Percentiles rank a stretch among this genome's conserved stretches.
Conservation (phyloP, 495 filamentous ascomycete genomes). For the Cryomyces antarcticus region DNA sequence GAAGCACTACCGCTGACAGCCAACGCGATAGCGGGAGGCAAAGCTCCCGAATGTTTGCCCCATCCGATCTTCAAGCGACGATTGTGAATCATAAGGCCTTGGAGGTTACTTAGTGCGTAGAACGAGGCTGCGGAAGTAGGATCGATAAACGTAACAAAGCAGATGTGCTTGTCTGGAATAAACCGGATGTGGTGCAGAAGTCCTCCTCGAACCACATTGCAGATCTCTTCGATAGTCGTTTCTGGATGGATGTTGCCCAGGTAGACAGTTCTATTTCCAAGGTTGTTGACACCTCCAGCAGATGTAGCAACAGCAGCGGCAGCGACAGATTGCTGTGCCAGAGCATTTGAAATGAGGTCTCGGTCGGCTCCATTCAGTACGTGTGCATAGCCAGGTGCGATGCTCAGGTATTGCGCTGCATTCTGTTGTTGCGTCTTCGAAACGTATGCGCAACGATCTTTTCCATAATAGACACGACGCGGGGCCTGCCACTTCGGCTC, state of each 20-base stretch:
- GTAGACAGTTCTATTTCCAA: constrained; percentile 94
- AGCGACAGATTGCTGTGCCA: constrained; percentile 93
- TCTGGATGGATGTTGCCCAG: constrained; percentile 97
- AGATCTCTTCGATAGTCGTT: constrained; percentile 45
- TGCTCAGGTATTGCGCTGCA: constrained; percentile 91
- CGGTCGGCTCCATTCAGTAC: constrained; percentile 89
- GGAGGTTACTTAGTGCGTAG: constrained; percentile 89
- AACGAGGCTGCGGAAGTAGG: constrained; percentile 95
- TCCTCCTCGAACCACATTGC: constrained; percentile 86
- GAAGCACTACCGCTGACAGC: constrained; percentile 92
- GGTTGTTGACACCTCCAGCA: constrained; percentile 87
- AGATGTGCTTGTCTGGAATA: constrained; percentile 99
- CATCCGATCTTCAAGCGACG: constrained; percentile 94
- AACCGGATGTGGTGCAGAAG: constrained; percentile 94
- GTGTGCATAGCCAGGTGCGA: constrained; percentile 92
- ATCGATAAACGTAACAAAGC: constrained; percentile 98
- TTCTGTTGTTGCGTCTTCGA: constrained; percentile 99
- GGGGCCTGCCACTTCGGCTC: constrained; percentile 93
- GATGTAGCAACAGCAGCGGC: constrained; percentile 92
- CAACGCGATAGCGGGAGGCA: constrained; percentile 87
- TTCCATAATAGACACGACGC: constrained; percentile 91
- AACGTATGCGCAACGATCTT: constrained; percentile 94
- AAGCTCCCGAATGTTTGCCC: constrained; percentile 96
- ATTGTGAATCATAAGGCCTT: constrained; percentile 98
- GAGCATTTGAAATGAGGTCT: constrained; percentile 83